Evolutionary conservation across 768 basidiomycete species (phyloP), one percentile per base, ranked within the genome.

Genomic region (Cyathus striatus): DNA sequence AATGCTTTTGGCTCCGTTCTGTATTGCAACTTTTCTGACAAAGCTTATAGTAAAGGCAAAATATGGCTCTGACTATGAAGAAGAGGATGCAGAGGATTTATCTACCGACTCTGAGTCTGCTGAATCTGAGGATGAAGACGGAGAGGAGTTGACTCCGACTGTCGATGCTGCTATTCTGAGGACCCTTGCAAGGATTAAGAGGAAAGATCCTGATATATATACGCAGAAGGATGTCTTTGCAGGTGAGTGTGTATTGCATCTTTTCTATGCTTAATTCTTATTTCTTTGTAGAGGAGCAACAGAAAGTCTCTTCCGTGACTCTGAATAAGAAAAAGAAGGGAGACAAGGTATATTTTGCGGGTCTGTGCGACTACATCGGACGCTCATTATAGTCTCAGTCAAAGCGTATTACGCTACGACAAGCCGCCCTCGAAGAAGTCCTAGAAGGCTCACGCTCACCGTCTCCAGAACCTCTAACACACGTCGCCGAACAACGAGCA

Each of bases 111-210:
- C 83, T 0, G 87, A 90, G 57, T 76, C 77, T 22, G 83, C 79
- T 33, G 89, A 91, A 53, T 80, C 80, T 2, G 94, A 98, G 57
- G 94, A 98, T 58, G 89, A 93, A 56, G 88, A 95, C 44, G 96
- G 93, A 12, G 90, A 91, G 52, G 90, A 97, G 59, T 77, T 98
- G 40, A 98, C 94, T 0, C 92, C 93, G 3, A 84, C 83, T 0
- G 79, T 97, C 39, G 95, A 97, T 54, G 96, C 83, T 34, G 96
- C 96, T 16, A 96, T 98, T 53, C 73, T 98, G 30, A 73, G 91
- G 38, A 98, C 92, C 1, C 71, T 99, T 6, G 89, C 85, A 0
- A 76, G 83, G 52, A 96, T 98, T 43, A 79, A 79, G 58, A 73
- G 75, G 42, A 86, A 77, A 51, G 90, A 94, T 57, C 91, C 93